Conservation (phyloP, 2,329 filamentous ascomycete species). For the Fusarium armeniacum region DNA sequence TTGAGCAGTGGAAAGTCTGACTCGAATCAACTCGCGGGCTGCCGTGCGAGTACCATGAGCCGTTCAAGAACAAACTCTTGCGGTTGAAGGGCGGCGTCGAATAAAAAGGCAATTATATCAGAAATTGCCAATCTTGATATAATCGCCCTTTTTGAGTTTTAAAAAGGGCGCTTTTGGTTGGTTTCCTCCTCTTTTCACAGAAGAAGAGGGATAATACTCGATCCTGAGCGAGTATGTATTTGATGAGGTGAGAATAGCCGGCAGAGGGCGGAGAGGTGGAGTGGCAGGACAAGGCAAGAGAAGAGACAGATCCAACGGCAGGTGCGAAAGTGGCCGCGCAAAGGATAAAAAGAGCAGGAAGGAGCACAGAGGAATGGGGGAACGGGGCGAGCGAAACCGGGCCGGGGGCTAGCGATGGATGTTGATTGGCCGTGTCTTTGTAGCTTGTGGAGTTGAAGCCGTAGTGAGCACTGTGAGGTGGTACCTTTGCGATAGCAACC, state of each 20-base stretch:
- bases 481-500: conserved; percentile 38
- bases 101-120: conserved; percentile 35
- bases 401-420: conserved; percentile 22
- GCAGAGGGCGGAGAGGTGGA: conserved; percentile 44
- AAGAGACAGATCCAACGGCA: conserved; percentile 37
- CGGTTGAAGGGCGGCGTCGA: conserved; percentile 35
- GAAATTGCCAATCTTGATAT: conserved; percentile 31
- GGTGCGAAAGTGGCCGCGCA: conserved; percentile 41
- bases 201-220: conserved; percentile 33
- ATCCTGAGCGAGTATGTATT: conserved; percentile 29
- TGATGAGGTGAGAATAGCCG: conserved; percentile 42
- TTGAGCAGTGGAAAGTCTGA: conserved; percentile 35
- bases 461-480: conserved; percentile 47
- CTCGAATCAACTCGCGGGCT: conserved; percentile 49
- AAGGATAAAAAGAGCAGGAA: conserved; percentile 42
- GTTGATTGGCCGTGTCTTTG: conserved; percentile 24
- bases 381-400: conserved; percentile 36
- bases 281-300: conserved; percentile 40
- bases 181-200: conserved; percentile 15
- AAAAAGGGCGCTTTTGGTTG: conserved; percentile 1
- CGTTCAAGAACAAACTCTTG: conserved; percentile 41
- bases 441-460: conserved; percentile 26
- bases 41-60: conserved; percentile 50
- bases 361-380: conserved; percentile 41
- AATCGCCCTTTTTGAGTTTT: conserved; percentile 22